Evolutionary conservation across 768 basidiomycete species (phyloP), one percentile per base, ranked within the genome.

Genomic region (Russula sp.): DNA sequence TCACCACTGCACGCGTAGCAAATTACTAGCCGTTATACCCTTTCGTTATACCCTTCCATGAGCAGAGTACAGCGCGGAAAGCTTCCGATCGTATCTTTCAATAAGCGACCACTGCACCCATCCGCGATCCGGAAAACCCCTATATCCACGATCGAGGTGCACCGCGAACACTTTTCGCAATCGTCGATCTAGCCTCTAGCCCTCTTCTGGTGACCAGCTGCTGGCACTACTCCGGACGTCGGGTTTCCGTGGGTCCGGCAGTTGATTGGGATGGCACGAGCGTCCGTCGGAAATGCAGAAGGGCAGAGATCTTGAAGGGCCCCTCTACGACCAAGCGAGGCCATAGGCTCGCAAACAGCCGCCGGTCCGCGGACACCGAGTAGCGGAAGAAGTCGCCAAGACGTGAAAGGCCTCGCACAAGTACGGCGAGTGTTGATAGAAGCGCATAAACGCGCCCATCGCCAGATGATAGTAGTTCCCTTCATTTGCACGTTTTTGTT

Each of bases 131-230:
- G 94, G 94, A 72, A 89, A 98, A 55, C 75, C 74, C 77, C 92
- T 94, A 59, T 87, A 83, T 94, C 95, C 98, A 73, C 94, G 92
- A 75, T 98, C 96, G 73, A 98, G 71, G 75, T 96, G 95, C 40
- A 98, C 82, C 0, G 86, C 82, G 76, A 94, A 98, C 7, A 95
- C 80, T 65, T 88, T 86, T 20, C 73, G 69, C 34, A 94, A 74
- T 59, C 79, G 81, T 66, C 77, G 69, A 71, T 89, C 87, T 69
- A 87, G 71, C 6, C 81, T 6, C 85, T 88, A 27, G 18, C 82
- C 87, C 68, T 78, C 80, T 66, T 83, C 82, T 58, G 83, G 37
- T 11, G 70, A 0, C 79, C 82, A 63, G 84, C 70, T 27, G 2
- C 86, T 85, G 72, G 82, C 83, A 40, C 81, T 87, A 87, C 91